Evolutionary conservation across 495 filamentous ascomycete genomes (phyloP), one percentile per base, ranked within the genome.

Genomic region (Staphylotrichum tortipilum): DNA sequence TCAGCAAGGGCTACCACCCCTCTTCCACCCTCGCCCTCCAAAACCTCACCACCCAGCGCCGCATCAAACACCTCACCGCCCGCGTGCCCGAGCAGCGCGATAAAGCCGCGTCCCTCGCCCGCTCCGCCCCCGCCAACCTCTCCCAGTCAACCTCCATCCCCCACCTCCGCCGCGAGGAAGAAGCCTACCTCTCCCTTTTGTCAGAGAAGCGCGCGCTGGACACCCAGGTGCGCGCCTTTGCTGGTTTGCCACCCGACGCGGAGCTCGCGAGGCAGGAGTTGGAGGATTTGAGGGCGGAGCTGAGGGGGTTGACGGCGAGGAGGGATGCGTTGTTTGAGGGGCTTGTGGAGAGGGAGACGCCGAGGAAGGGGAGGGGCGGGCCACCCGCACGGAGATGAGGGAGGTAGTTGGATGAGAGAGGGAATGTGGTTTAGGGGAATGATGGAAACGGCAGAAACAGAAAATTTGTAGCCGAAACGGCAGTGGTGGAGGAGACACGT

Each of bases 261-360:
- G 76, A 83, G 42, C 72, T 76, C 22, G 87, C 88, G 21, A 72
- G 81, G 50, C 59, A 72, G 14, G 79, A 83, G 62, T 74, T 91
- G 35, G 83, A 84, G 56, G 67, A 71, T 34, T 58, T 86, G 50
- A 76, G 84, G 41, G 64, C 59, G 11, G 81, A 89, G 58, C 63
- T 91, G 24, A 64, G 70, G 22, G 63, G 68, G 17, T 64, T 86
- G 37, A 80, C 68, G 36, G 67, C 64, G 53, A 63, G 75, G 52
- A 75, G 88, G 38, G 85, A 94, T 60, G 72, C 62, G 23, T 73
- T 88, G 54, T 87, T 90, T 63, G 88, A 86, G 49, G 72, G 64
- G 6, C 48, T 78, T 18, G 74, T 78, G 3, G 75, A 79, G 55
- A 67, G 72, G 21, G 74, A 76, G 51, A 75, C 66, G 23, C 74